phyloP scores from a whole-genome alignment of 352 stramenopile species.

The Phytophthora sp. region DNA sequence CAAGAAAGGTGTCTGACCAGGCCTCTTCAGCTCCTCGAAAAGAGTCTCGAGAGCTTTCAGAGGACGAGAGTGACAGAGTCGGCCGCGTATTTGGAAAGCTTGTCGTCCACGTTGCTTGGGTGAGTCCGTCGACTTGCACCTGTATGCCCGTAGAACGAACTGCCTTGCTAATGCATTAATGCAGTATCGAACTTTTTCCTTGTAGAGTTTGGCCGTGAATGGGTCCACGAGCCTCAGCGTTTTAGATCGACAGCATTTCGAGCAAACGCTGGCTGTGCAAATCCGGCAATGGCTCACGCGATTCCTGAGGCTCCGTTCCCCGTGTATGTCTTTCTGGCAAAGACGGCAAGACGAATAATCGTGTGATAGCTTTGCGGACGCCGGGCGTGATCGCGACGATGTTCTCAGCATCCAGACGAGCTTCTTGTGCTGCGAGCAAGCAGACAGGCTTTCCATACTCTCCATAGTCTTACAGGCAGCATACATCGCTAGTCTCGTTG shows the following conservation, averaged over 20 bases:
- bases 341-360: constrained; percentile 5
- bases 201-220: background rate
- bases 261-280: background rate
- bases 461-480: constrained; percentile 20
- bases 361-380: background rate
- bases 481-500: constrained; percentile 2
- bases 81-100: background rate
- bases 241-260: background rate
- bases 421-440: constrained; percentile 28
- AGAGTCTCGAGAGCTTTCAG: constrained; percentile 3
- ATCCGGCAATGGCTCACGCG: constrained; percentile 1
- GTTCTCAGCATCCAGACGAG: constrained; percentile 23
- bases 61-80: constrained; percentile 5
- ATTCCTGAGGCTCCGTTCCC: background rate
- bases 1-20: constrained; percentile 1
- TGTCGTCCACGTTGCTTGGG: background rate
- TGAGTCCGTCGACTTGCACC: constrained; percentile 17
- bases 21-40: constrained; percentile 4
- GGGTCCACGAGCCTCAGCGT: background rate
- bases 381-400: background rate
- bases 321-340: constrained; percentile 12
- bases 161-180: constrained; percentile 11
- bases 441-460: constrained; percentile 5
- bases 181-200: constrained; percentile 10
- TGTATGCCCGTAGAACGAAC: background rate